Percentiles rank a stretch among this genome's conserved stretches.
Conservation (phyloP, 1,139 yeast genomes). For the Ogataea hybrid region DNA sequence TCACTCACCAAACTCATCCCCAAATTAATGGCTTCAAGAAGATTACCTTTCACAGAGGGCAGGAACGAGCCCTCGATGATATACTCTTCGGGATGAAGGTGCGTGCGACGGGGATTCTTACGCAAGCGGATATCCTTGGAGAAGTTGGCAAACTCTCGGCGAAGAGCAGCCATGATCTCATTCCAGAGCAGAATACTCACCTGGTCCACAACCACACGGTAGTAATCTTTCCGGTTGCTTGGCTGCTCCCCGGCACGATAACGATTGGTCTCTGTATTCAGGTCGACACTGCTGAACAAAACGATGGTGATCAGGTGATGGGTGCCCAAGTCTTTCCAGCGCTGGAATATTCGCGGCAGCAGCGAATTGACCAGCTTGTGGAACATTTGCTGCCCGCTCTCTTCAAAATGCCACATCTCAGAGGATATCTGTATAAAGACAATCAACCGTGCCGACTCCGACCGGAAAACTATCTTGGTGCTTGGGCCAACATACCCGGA, state of each 20-base stretch:
- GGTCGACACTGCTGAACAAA: constrained; percentile 77
- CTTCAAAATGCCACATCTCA: constrained; percentile 99
- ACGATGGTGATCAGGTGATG: constrained; percentile 93
- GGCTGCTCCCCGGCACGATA: constrained; percentile 68
- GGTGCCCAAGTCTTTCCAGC: constrained; percentile 83
- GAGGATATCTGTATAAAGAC: constrained; percentile 85
- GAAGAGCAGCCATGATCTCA: constrained; percentile 81
- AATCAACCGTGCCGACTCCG: constrained; percentile 83
- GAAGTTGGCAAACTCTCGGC: constrained; percentile 83
- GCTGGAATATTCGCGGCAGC: constrained; percentile 83
- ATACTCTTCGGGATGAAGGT: constrained; percentile 31
- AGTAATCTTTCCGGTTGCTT: constrained; percentile 73
- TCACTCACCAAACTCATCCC: constrained; percentile 79
- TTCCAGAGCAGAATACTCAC: constrained; percentile 84
- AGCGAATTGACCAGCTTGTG: constrained; percentile 88
- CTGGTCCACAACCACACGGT: constrained; percentile 93
- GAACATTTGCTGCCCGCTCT: constrained; percentile 90
- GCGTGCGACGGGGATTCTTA: constrained; percentile 32
- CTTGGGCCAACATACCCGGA: constrained; percentile 66
- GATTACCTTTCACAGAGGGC: constrained; percentile 87
- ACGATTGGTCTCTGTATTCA: constrained; percentile 55
- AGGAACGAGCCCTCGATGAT: constrained; percentile 57
- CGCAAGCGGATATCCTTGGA: constrained; percentile 66
- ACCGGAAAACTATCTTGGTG: constrained; percentile 81
- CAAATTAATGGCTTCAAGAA: constrained; percentile 82